phyloP scores from a whole-genome alignment of 1,284 basidiomycete genomes.

The Boletellus deceptivus region DNA sequence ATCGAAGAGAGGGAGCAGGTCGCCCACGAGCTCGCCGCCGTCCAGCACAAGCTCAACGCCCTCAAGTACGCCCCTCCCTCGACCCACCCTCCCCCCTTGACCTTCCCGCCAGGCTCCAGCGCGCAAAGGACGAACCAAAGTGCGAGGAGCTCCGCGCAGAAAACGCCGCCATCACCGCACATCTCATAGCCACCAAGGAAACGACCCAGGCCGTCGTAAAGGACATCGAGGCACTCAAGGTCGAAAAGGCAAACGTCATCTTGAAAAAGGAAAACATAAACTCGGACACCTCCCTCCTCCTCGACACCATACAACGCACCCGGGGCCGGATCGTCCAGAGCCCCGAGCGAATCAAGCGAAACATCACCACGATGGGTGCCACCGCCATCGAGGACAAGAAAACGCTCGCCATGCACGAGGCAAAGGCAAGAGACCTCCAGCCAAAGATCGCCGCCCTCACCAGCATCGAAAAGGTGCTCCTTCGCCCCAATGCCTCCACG shows the following conservation, averaged over 20 bases:
- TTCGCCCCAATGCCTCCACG: neutral
- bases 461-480: constrained; percentile 68
- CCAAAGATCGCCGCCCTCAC: constrained; percentile 68
- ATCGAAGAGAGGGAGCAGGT: constrained; percentile 57
- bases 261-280: constrained; percentile 64
- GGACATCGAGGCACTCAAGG: constrained; percentile 66
- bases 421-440: constrained; percentile 73
- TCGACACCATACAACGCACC: constrained; percentile 59
- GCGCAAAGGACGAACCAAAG: constrained; percentile 68
- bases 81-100: neutral
- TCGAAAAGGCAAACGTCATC: constrained; percentile 57
- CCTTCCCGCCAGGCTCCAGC: constrained; percentile 49
- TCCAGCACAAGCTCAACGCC: constrained; percentile 53
- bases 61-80: constrained; percentile 54
- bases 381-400: constrained; percentile 63
- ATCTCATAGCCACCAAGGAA: constrained; percentile 66
- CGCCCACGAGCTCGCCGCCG: constrained; percentile 47
- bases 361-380: constrained; percentile 68
- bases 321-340: constrained; percentile 80
- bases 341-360: constrained; percentile 80
- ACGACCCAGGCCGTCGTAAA: constrained; percentile 57
- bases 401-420: constrained; percentile 57
- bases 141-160: constrained; percentile 60
- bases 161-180: constrained; percentile 60
- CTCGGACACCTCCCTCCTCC: constrained; percentile 52